These are phyloP conservation scores for Rhodotorula babjevae DNA, from an alignment of 768 basidiomycete species.

Conservation along the genomic window DNA sequence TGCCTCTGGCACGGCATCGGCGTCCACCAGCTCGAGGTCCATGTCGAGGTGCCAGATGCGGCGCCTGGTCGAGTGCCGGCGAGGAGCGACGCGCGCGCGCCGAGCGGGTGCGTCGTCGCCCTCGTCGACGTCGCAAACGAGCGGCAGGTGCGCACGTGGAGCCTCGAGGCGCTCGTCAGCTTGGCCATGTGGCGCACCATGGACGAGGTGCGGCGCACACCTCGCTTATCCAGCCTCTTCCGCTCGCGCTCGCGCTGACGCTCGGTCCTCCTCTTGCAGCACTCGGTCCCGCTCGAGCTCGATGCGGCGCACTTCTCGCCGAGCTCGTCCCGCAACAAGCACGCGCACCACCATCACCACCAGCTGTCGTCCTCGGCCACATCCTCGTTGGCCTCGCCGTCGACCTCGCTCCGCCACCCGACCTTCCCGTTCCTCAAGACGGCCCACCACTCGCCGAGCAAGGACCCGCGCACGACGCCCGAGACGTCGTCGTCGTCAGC, in stretches of 20 bases:
- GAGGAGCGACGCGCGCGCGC: not conserved
- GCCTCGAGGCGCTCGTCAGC: conserved; percentile 11
- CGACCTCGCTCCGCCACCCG: too few species aligned
- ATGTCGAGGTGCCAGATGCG: conserved; percentile 8
- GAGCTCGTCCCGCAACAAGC: too few species aligned
- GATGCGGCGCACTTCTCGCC: not conserved
- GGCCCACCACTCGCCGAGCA: too few species aligned
- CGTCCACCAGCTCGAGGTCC: conserved; percentile 17
- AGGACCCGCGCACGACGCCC: too few species aligned
- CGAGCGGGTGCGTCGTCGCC: conserved; percentile 13
- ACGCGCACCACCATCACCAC: not conserved
- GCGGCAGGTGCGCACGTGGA: conserved; percentile 30
- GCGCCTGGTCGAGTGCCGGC: too few species aligned
- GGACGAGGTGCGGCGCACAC: conserved; percentile 6
- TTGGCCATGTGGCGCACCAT: conserved; percentile 26
- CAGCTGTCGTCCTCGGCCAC: too few species aligned
- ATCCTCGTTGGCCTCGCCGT: too few species aligned
- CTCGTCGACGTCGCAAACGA: conserved; percentile 3
- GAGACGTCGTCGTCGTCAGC: too few species aligned
- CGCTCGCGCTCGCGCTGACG: not conserved
- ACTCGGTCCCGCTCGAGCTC: conserved; percentile 1
- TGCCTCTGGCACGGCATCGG: conserved; percentile 17
- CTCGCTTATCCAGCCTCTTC: too few species aligned
- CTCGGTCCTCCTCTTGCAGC: not conserved
- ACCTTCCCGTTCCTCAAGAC: too few species aligned